These are phyloP conservation scores for Malus sieversii DNA, from an alignment of 306 rosid genomes.

Conservation along the genomic window DNA sequence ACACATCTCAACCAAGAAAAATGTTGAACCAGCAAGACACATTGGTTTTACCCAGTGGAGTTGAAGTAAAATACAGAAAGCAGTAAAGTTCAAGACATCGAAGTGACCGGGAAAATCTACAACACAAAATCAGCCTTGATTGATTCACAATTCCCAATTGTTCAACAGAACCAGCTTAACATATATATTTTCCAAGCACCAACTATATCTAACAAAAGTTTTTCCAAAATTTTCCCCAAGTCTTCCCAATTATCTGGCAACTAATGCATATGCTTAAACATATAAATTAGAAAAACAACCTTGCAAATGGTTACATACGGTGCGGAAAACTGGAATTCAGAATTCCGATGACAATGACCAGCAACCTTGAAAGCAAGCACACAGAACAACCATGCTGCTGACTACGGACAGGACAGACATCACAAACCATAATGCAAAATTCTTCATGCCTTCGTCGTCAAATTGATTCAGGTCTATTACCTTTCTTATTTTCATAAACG, in stretches of 20 bases:
- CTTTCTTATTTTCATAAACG: constrained; percentile 40
- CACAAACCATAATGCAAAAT: constrained; percentile 48
- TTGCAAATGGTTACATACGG: constrained; percentile 55
- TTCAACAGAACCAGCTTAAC: constrained; percentile 37
- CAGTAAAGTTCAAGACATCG: neutral
- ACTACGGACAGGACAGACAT: constrained; percentile 49
- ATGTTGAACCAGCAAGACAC: too few species aligned
- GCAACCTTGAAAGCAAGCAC: constrained; percentile 41
- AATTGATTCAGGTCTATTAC: constrained; percentile 43
- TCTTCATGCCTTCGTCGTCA: constrained; percentile 46
- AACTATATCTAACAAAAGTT: constrained; percentile 29
- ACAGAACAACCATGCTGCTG: constrained; percentile 52
- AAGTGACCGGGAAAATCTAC: neutral
- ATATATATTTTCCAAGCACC: constrained; percentile 25
- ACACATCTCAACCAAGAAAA: neutral
- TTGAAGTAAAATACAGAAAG: neutral
- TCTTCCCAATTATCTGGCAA: constrained; percentile 33
- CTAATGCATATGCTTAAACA: constrained; percentile 38
- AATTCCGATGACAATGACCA: constrained; percentile 47
- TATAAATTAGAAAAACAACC: constrained; percentile 34
- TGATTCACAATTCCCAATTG: constrained; percentile 35
- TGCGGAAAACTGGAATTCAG: constrained; percentile 44
- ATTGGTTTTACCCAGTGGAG: neutral
- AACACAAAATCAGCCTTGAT: constrained; percentile 41
- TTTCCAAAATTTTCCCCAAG: constrained; percentile 51